Evolutionary conservation across 2,329 filamentous ascomycete species (phyloP), one percentile per base, ranked within the genome.

Genomic region (Neodidymelliopsis sp.): DNA sequence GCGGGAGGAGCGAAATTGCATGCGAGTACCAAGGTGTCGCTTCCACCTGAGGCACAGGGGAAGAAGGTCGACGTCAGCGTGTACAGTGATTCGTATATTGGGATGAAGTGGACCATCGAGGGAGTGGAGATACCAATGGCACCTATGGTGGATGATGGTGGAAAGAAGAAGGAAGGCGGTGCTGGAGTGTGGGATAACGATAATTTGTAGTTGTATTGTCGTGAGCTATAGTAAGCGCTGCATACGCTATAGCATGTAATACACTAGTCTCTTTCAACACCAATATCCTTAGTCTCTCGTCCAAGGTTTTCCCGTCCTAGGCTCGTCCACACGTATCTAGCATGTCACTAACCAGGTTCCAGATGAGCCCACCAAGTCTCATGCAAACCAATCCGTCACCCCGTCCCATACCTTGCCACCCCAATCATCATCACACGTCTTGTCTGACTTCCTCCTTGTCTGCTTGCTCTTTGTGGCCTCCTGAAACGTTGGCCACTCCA

Each of bases 21-120:
- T 10, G 81, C 83, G 1, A 83, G 76, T 65, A 77, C 84, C 5
- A 76, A 74, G 16, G 78, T 92, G 18, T 85, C 82, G 63, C 66
- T 92, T 18, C 86, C 87, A 1, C 75, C 80, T 12, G 71, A 69
- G 25, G 67, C 68, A 19, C 75, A 77, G 55, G 79, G 76, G 11
- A 84, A 85, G 62, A 88, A 81, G 68, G 73, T 96, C 8, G 87
- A 91, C 66, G 81, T 97, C 3, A 70, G 82, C 54, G 85, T 97
- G 2, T 78, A 94, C 13, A 97, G 93, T 72, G 94, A 97, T 78
- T 86, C 85, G 12, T 97, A 97, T 73, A 77, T 91, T 24, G 90
- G 89, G 0, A 84, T 97, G 80, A 76, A 79, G 59, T 88, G 85
- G 84, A 72, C 59, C 23, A 56, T 84, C 4, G 71, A 75, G 13